A percentile compares a stretch with the other conserved stretches of the same genome.
phyloP scores from a whole-genome alignment of 495 filamentous ascomycete genomes.

The Penicillium samsonianum region DNA sequence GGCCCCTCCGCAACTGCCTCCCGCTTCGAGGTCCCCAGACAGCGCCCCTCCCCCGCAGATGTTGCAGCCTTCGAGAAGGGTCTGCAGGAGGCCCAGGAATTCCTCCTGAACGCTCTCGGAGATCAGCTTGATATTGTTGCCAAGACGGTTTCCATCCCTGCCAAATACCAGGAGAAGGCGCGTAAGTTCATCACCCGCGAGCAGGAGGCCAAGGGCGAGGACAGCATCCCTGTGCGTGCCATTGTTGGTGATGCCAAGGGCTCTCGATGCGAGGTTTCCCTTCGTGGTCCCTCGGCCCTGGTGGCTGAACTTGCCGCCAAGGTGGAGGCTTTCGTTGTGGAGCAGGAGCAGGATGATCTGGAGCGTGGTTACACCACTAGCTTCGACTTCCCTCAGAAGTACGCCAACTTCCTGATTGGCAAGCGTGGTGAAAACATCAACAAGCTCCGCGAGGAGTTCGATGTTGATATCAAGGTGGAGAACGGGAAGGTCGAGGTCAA shows the following conservation, averaged over 20 bases:
- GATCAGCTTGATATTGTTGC: constrained; percentile 70
- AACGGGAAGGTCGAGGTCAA: constrained; percentile 71
- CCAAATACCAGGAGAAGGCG: constrained; percentile 81
- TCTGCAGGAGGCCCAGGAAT: constrained; percentile 69
- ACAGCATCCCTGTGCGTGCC: constrained; percentile 73
- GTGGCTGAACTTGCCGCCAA: constrained; percentile 71
- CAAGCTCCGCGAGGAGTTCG: constrained; percentile 92
- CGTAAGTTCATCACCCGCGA: constrained; percentile 74
- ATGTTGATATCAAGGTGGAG: constrained; percentile 91
- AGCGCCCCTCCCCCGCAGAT: constrained; percentile 60
- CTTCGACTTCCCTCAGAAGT: constrained; percentile 94
- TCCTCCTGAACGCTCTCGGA: constrained; percentile 68
- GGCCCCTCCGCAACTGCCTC: constrained; percentile 56
- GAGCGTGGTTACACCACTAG: constrained; percentile 80
- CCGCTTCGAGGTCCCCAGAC: constrained; percentile 67
- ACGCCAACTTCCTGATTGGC: constrained; percentile 89
- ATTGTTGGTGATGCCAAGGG: constrained; percentile 47
- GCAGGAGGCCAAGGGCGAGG: constrained; percentile 63
- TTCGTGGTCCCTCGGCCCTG: constrained; percentile 72
- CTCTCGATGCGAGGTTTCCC: constrained; percentile 56
- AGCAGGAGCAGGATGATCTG: constrained; percentile 83
- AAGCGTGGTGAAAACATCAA: constrained; percentile 91
- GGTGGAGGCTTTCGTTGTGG: constrained; percentile 72
- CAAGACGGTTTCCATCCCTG: constrained; percentile 65
- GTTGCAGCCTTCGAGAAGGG: constrained; percentile 65